Conservation (phyloP, 345 rosid genomes). For the Ceriops tagal region DNA sequence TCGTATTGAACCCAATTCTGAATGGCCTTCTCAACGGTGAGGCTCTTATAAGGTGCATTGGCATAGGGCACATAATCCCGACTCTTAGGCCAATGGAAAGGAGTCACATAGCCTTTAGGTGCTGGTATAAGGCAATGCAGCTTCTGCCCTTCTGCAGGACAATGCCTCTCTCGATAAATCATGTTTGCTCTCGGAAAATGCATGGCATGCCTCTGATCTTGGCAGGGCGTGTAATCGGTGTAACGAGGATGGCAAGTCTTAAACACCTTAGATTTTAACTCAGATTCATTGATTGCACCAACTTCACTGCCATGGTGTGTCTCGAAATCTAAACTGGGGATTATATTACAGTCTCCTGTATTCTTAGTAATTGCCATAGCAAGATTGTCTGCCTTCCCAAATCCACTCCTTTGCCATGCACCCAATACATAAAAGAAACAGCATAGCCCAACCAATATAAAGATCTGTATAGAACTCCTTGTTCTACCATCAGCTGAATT, state of each 20-base stretch:
- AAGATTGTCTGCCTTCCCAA: slow-evolving; percentile 95
- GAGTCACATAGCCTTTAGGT: slow-evolving; percentile 91
- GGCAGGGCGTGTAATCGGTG: slow-evolving; percentile 96
- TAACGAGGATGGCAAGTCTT: slow-evolving; percentile 63
- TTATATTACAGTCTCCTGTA: slow-evolving; percentile 73
- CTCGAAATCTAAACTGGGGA: slow-evolving; percentile 73
- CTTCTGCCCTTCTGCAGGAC: slow-evolving; percentile 68
- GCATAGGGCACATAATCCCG: slow-evolving; percentile 96
- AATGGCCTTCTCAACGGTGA: slow-evolving; percentile 98
- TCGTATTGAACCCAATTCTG: slow-evolving; percentile 99
- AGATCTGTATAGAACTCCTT: slow-evolving; percentile 80
- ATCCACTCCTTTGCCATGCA: slow-evolving; percentile 98
- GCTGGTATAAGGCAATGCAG: slow-evolving; percentile 83
- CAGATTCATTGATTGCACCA: slow-evolving; percentile 39
- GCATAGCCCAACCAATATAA: slow-evolving; percentile 74
- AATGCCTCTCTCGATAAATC: slow-evolving; percentile 92
- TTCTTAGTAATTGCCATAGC: slow-evolving; percentile 78
- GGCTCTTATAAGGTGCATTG: slow-evolving; percentile 95
- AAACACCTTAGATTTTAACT: slow-evolving; percentile 48
- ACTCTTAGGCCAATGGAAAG: slow-evolving; percentile 98
- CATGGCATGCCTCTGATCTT: slow-evolving; percentile 95
- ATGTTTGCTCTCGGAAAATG: slow-evolving; percentile 90
- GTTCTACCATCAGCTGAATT: slow-evolving; percentile 75
- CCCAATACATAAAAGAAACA: slow-evolving; percentile 91
- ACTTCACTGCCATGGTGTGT: slow-evolving; percentile 82